Base-by-base conservation (phyloP, 306 rosid genomes). In the Dryas alaskensis region DNA sequence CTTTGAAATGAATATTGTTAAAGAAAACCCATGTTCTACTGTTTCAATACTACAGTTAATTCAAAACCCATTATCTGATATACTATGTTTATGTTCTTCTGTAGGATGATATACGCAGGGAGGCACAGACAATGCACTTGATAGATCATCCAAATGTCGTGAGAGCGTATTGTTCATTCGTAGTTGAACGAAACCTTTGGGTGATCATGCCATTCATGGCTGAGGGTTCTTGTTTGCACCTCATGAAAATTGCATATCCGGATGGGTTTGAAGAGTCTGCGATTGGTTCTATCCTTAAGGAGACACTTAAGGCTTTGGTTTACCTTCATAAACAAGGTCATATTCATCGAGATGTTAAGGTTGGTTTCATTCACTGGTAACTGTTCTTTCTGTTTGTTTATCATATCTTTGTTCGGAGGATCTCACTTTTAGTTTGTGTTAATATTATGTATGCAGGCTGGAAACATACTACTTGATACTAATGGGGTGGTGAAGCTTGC, bases 191-290 rank as follows among this genome's bases (percentile, higher is more conserved):
- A 7, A 78, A 86, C 75, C 98, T 95, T 12, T 95, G 99, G 99
- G 99, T 95, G 40, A 76, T 88, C 37, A 95, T 95, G 99, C 93
- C 97, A 3, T 95, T 92, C 78, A 88, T 95, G 99, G 98, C 87
- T 2, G 96, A 95, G 75, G 99, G 99, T 68, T 95, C 99, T 14
- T 95, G 98, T 70, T 76, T 95, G 77, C 99, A 95, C 73, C 93
- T 95, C 48, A 95, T 95, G 93, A 92, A 95, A 78, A 83, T 87
- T 22, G 97, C 99, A 0, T 92, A 92, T 73, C 76, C 97, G 1
- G 93, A 92, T 3, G 99, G 99, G 14, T 90, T 95, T 77, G 97
- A 92, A 78, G 99, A 95, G 79, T 88, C 74, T 12, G 96, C 88
- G 14, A 95, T 95, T 51, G 88, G 92, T 73, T 92, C 97, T 46